Evolutionary conservation across 1,139 yeast genomes (phyloP), one percentile per base, ranked within the genome.

Genomic region (Geotrichum australiense): DNA sequence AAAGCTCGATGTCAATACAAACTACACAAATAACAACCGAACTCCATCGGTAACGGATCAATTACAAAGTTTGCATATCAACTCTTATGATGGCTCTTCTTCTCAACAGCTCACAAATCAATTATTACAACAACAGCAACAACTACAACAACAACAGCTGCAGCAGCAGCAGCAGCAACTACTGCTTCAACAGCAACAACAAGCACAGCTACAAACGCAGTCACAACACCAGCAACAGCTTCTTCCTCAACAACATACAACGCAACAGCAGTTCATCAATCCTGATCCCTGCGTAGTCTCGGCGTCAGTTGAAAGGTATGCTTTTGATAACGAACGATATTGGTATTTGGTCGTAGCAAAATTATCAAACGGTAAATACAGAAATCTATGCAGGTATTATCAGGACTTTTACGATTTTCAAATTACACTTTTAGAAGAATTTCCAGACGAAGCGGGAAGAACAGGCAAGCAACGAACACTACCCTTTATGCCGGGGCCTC

Each of bases 321-420:
- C 81, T 35, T 73, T 81, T 50, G 91, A 85, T 48, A 85, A 83
- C 47, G 95, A 93, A 12, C 74, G 94, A 49, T 91, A 86, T 63
- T 93, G 94, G 83, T 91, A 84, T 62, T 71, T 85, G 46, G 76
- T 91, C 2, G 70, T 74, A 29, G 87, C 85, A 29, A 72, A 74
- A 45, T 65, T 87, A 51, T 73, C 80, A 27, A 79, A 80, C 57
- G 94, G 94, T 7, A 70, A 73, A 45, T 64, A 66, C 28, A 72
- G 96, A 47, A 75, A 78, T 48, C 68, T 93, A 50, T 87, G 93
- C 62, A 74, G 98, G 50, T 89, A 76, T 63, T 93, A 93, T 62
- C 96, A 91, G 61, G 98, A 93, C 64, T 93, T 93, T 60, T 91
- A 89, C 62, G 96, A 91, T 62, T 75, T 89, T 57, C 98, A 93